phyloP scores from a whole-genome alignment of 306 rosid genomes.

The Trifolium pratense region DNA sequence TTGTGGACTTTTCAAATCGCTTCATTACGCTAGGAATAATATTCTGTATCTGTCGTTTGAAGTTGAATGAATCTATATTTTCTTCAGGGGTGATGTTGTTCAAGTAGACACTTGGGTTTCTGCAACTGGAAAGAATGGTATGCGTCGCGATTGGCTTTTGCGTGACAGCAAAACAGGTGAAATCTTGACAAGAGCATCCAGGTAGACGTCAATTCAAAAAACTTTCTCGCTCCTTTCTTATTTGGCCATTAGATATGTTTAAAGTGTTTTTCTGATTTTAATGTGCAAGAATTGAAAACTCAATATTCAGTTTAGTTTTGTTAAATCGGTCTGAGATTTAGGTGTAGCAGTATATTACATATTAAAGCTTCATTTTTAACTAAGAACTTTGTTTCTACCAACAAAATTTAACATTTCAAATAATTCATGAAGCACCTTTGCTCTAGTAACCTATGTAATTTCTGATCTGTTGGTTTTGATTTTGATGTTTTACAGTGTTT shows the following conservation, averaged over 20 bases:
- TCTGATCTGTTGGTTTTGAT: constrained; percentile 40
- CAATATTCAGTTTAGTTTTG: constrained; percentile 10
- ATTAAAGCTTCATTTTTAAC: neutral
- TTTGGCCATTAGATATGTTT: constrained; percentile 6
- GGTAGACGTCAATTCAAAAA: constrained; percentile 52
- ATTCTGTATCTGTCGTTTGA: constrained; percentile 33
- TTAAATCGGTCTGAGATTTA: neutral
- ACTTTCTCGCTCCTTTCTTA: constrained; percentile 13
- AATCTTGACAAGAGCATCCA: constrained; percentile 81
- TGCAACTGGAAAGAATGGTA: constrained; percentile 86
- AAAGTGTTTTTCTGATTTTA: neutral
- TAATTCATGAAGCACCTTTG: constrained; percentile 23
- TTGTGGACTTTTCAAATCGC: constrained; percentile 19
- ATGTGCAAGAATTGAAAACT: no score
- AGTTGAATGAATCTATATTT: constrained; percentile 42
- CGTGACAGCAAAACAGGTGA: constrained; percentile 75
- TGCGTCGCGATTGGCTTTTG: constrained; percentile 97
- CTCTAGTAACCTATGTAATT: constrained; percentile 14
- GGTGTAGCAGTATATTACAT: neutral
- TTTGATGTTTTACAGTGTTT: constrained; percentile 66
- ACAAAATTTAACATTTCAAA: neutral
- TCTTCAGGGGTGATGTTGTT: constrained; percentile 91
- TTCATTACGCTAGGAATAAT: neutral
- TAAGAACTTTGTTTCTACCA: no score
- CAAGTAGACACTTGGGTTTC: constrained; percentile 95